phyloP scores from a whole-genome alignment of 345 rosid genomes.

The Eucalyptus rudis region DNA sequence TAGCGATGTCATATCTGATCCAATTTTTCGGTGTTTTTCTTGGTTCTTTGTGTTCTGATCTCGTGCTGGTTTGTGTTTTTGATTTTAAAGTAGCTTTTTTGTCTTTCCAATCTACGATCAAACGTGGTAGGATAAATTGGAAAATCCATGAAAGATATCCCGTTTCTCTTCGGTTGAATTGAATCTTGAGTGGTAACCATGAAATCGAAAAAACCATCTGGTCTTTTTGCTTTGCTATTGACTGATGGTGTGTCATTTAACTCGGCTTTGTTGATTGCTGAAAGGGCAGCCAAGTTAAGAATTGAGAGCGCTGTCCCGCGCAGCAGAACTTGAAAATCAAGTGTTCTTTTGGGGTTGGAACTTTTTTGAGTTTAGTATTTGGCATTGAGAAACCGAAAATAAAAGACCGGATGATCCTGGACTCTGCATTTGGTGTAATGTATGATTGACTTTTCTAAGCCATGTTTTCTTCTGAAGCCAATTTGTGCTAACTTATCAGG shows the following conservation, averaged over 20 bases:
- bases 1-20: neutral
- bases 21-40: neutral
- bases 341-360: neutral
- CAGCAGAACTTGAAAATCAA: neutral
- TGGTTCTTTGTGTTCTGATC: neutral
- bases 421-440: neutral
- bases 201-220: neutral
- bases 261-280: fast-evolving
- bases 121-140: neutral
- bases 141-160: neutral
- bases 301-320: neutral
- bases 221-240: neutral
- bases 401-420: neutral
- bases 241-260: neutral
- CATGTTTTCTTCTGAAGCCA: neutral
- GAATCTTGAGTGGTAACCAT: neutral
- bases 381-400: neutral
- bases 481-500: neutral
- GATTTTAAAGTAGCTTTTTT: neutral
- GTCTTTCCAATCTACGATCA: neutral
- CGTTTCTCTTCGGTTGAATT: neutral
- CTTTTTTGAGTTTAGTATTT: neutral
- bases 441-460: neutral
- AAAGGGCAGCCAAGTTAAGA: neutral
- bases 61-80: neutral